Conservation (phyloP, 2,329 filamentous ascomycete species). For the Didymella segeticola region DNA sequence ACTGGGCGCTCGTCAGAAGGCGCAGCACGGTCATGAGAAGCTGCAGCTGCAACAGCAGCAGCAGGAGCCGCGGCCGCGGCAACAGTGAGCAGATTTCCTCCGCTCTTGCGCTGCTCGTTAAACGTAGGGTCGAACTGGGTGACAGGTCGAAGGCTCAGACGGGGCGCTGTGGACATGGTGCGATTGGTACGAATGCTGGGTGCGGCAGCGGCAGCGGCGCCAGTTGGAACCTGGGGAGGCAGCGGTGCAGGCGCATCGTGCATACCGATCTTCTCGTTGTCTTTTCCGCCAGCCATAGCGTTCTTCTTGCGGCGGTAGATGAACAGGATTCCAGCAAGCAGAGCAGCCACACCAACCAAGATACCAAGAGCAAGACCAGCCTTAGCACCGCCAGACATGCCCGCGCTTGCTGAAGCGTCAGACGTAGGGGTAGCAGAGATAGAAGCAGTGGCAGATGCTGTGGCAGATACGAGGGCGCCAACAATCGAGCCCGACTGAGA, state of each 20-base stretch:
- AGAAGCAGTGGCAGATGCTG: conserved; percentile 33
- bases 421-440: conserved; percentile 35
- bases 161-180: conserved; percentile 69
- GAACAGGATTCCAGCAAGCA: conserved; percentile 74
- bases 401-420: conserved; percentile 32
- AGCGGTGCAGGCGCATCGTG: conserved; percentile 37
- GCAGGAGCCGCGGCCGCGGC: conserved; percentile 36
- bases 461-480: conserved; percentile 22
- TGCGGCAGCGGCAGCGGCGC: conserved; percentile 19
- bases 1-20: conserved; percentile 24
- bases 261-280: conserved; percentile 53
- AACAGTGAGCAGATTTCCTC: conserved; percentile 44
- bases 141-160: conserved; percentile 82
- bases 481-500: conserved; percentile 21
- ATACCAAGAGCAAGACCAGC: conserved; percentile 88
- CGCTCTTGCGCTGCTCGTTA: conserved; percentile 51
- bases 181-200: conserved; percentile 53
- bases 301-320: conserved; percentile 76
- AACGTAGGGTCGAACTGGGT: conserved; percentile 82
- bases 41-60: conserved; percentile 29
- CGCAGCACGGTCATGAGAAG: conserved; percentile 23
- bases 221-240: conserved; percentile 30
- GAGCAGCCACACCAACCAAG: conserved; percentile 69
- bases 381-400: conserved; percentile 62
- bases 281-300: conserved; percentile 52